Conservation (phyloP, 2,329 filamentous ascomycete species). For the Xylaria sp. region DNA sequence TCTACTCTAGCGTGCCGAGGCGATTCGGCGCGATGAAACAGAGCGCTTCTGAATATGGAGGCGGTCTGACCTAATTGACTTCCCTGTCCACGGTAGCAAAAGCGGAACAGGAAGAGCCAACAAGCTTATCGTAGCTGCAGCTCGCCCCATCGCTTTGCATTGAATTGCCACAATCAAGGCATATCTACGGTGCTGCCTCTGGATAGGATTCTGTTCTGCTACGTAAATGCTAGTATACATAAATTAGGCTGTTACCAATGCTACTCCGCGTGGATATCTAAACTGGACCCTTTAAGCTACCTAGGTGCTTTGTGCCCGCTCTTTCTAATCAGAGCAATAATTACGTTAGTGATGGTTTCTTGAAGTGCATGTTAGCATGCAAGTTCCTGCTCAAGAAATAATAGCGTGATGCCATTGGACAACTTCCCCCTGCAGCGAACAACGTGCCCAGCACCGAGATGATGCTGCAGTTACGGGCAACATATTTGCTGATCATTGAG, state of each 20-base stretch:
- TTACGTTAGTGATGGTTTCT: slow-evolving; percentile 26
- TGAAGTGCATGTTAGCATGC: slow-evolving; percentile 1
- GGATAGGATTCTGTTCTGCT: background rate
- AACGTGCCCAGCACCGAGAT: slow-evolving; percentile 3
- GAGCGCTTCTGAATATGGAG: slow-evolving; percentile 15
- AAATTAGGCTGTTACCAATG: slow-evolving; percentile 13
- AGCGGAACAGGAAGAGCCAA: slow-evolving; percentile 14
- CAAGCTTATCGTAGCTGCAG: slow-evolving; percentile 29
- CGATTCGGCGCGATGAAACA: slow-evolving; percentile 26
- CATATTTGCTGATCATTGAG: background rate
- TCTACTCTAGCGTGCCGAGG: background rate
- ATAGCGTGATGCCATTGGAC: background rate
- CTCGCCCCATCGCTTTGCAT: slow-evolving; percentile 19
- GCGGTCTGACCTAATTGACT: slow-evolving; percentile 35
- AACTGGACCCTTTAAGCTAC: slow-evolving; percentile 12
- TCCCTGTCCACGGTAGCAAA: slow-evolving; percentile 8
- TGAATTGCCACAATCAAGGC: slow-evolving; percentile 13
- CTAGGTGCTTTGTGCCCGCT: background rate
- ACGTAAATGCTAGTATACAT: background rate
- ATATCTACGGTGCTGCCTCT: background rate
- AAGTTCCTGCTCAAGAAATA: background rate
- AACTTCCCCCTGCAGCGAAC: background rate
- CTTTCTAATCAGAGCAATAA: background rate
- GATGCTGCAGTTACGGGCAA: background rate
- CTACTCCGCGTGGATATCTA: slow-evolving; percentile 18